These are phyloP conservation scores for Solanum okadae DNA, from an alignment of 257 asterid species.

Conservation along the genomic window DNA sequence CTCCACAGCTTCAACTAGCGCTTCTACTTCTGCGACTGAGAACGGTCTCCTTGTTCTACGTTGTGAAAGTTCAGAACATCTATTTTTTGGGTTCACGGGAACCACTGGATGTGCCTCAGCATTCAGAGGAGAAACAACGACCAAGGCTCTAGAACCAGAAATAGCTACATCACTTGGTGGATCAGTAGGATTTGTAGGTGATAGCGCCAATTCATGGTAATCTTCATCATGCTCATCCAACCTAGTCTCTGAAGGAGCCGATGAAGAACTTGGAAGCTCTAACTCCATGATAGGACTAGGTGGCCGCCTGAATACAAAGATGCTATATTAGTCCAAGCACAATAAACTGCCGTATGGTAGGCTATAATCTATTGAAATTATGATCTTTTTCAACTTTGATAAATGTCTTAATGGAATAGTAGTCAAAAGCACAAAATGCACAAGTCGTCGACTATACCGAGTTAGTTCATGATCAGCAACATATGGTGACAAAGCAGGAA, in stretches of 20 bases:
- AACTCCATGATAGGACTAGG: constrained; percentile 39
- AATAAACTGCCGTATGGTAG: background rate
- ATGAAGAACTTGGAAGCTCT: constrained; percentile 32
- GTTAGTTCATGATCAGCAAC: constrained; percentile 21
- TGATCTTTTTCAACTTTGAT: background rate
- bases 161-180: constrained; percentile 20
- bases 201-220: constrained; percentile 13
- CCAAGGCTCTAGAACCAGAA: constrained; percentile 52
- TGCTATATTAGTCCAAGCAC: background rate
- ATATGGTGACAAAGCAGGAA: constrained; percentile 15
- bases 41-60: constrained; percentile 91
- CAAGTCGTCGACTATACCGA: constrained; percentile 20
- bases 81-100: constrained; percentile 45
- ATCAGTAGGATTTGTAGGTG: constrained; percentile 25
- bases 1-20: constrained; percentile 91
- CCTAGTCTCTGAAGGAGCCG: constrained; percentile 26
- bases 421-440: background rate
- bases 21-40: constrained; percentile 87
- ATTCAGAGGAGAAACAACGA: constrained; percentile 24
- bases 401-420: background rate
- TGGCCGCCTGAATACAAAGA: constrained; percentile 39
- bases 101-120: constrained; percentile 49
- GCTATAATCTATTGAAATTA: background rate
- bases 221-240: constrained; percentile 19
- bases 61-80: constrained; percentile 63